These are phyloP conservation scores for Solanum chaucha DNA, from an alignment of 257 asterid species.

Conservation along the genomic window DNA sequence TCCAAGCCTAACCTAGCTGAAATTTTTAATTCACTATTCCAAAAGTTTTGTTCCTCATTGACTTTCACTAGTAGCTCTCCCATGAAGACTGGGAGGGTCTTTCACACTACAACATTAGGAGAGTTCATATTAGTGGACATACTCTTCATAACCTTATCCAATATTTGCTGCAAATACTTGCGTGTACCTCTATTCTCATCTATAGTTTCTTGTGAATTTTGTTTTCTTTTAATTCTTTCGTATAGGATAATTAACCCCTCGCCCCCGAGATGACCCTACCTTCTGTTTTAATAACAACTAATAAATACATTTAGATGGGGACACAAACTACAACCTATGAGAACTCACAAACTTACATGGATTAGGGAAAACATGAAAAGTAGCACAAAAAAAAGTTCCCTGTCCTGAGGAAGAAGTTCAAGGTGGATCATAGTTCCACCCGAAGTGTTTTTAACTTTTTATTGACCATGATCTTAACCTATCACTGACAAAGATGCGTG, in stretches of 20 bases:
- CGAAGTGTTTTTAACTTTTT: no score
- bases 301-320: no score
- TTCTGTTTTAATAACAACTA: no score
- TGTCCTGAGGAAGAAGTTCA: not conserved
- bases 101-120: constrained; percentile 24
- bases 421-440: not conserved
- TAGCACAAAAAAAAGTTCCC: not conserved
- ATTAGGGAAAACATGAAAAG: no score
- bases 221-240: not conserved
- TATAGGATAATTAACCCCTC: not conserved
- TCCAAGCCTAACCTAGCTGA: not conserved
- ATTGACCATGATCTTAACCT: no score
- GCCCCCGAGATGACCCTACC: no score
- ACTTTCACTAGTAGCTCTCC: not conserved
- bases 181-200: constrained; percentile 91
- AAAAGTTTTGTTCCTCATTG: not conserved
- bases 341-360: no score
- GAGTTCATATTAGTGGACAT: constrained; percentile 33
- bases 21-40: not conserved
- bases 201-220: constrained; percentile 33
- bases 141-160: constrained; percentile 56
- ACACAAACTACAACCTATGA: no score
- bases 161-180: constrained; percentile 65
- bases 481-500: not conserved
- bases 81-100: not conserved